Conservation (phyloP, 2,329 filamentous ascomycete species). For the Penicillium sp. region DNA sequence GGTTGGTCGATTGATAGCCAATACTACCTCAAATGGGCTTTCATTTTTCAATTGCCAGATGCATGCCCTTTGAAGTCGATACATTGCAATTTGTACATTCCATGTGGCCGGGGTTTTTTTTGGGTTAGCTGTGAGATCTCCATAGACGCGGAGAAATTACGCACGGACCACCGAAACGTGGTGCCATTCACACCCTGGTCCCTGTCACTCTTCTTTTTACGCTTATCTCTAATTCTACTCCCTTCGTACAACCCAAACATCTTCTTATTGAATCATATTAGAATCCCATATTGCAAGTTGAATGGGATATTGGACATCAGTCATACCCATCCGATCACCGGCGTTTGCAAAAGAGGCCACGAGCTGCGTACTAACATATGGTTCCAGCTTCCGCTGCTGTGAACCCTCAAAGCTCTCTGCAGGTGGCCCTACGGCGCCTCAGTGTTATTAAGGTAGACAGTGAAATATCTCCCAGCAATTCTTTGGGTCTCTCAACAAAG, state of each 20-base stretch:
- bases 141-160: neutral
- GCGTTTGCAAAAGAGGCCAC: neutral
- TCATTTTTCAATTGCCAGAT: neutral
- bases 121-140: too few relatives aligned
- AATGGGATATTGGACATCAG: neutral
- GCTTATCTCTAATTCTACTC: constrained; percentile 2
- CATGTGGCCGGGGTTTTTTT: neutral
- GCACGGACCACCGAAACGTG: constrained; percentile 5
- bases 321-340: neutral
- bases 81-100: neutral
- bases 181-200: constrained; percentile 2
- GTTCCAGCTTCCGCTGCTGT: neutral
- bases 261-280: too few relatives aligned
- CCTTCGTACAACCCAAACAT: neutral
- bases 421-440: constrained; percentile 1
- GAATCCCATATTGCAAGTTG: neutral
- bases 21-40: too few relatives aligned
- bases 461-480: neutral
- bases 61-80: neutral
- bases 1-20: neutral
- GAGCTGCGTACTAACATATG: neutral
- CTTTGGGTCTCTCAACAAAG: neutral
- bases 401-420: neutral
- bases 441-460: neutral
- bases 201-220: neutral